Percentiles rank a stretch among this genome's conserved stretches.
Conservation (phyloP, 108 stramenopile species). For the Aurantiochytrium sp. region DNA sequence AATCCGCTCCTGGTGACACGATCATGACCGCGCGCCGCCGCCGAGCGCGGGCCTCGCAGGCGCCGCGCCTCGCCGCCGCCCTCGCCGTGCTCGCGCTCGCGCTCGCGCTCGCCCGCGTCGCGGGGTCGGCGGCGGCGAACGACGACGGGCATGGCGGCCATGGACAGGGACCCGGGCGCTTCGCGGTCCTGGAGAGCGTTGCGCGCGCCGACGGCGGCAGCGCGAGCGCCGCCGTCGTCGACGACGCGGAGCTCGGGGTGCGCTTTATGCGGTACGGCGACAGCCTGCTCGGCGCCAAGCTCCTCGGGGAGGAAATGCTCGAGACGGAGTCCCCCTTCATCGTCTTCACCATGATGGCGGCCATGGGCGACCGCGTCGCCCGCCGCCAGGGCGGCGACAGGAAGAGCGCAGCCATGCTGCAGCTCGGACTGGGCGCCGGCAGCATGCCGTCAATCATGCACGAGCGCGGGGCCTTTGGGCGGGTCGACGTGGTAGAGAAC, state of each 20-base stretch:
- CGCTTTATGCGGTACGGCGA: neutral
- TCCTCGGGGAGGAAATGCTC: neutral
- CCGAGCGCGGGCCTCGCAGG: too few species aligned
- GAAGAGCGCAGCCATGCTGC: neutral
- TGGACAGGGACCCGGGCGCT: neutral
- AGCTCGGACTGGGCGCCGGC: constrained; percentile 1
- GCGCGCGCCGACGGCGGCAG: neutral
- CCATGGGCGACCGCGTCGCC: neutral
- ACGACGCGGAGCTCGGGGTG: neutral
- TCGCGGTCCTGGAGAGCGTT: neutral
- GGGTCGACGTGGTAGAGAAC: neutral
- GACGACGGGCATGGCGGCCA: too few species aligned
- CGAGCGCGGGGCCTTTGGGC: neutral
- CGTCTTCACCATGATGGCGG: neutral
- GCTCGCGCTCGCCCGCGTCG: too few species aligned
- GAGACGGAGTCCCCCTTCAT: neutral
- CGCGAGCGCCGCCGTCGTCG: constrained; percentile 2
- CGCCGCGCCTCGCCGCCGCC: too few species aligned
- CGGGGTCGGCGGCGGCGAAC: too few species aligned
- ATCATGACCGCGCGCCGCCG: too few species aligned
- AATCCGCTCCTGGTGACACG: too few species aligned
- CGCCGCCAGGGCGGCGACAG: neutral
- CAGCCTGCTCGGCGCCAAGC: neutral
- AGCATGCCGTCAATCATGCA: neutral
- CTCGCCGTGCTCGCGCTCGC: too few species aligned